Evolutionary conservation across 306 rosid genomes (phyloP).

Genomic region (Cajanus cajan): DNA sequence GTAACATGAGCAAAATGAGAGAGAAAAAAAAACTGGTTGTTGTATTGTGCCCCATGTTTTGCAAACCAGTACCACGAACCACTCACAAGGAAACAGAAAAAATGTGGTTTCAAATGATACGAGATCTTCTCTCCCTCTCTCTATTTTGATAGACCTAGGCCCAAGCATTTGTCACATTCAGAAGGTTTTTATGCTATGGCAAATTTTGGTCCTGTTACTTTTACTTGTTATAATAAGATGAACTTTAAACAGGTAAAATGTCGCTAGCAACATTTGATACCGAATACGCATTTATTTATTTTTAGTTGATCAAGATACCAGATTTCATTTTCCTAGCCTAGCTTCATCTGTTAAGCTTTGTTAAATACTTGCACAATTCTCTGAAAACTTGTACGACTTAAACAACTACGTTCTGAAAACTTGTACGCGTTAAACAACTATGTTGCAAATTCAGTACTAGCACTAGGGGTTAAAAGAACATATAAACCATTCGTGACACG

Average conservation of each 20-base stretch:
- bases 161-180: not conserved
- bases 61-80: not conserved
- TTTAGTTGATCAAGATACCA: not conserved
- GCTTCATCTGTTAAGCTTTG: not conserved
- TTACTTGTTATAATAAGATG: not conserved
- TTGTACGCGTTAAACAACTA: not conserved
- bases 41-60: not conserved
- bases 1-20: not conserved
- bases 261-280: conserved; percentile 10
- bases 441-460: not conserved
- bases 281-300: conserved; percentile 6
- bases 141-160: not conserved
- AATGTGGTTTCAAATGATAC: not conserved
- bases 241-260: conserved; percentile 17
- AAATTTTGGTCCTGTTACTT: not conserved
- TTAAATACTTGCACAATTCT: not conserved
- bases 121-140: not conserved
- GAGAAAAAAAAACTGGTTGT: not conserved
- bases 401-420: not conserved
- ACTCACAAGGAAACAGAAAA: not conserved
- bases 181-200: not conserved
- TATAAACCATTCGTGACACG: not conserved
- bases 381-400: not conserved
- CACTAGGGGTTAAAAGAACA: not conserved
- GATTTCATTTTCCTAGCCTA: not conserved